Conservation (phyloP, 345 rosid genomes). For the Aegle marmelos region DNA sequence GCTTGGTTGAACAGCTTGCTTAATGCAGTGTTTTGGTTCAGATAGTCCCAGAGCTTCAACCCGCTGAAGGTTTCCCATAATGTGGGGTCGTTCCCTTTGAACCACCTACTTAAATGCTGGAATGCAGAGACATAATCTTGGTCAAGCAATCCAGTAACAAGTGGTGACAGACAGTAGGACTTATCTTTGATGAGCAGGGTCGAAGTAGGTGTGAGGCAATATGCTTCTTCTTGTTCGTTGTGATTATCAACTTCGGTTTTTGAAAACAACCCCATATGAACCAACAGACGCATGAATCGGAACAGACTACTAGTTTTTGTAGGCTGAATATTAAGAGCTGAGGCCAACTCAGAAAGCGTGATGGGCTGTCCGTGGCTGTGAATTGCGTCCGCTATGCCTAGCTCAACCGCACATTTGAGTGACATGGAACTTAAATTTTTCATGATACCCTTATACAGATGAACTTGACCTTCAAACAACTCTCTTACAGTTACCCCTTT, state of each 20-base stretch:
- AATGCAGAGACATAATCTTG: constrained; percentile 30
- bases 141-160: constrained; percentile 25
- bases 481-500: constrained; percentile 10
- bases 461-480: constrained; percentile 39
- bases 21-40: neutral
- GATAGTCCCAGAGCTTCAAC: neutral
- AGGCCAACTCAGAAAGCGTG: constrained; percentile 35
- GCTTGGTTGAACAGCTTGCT: constrained; percentile 4
- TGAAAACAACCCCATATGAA: constrained; percentile 38
- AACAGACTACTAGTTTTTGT: constrained; percentile 18
- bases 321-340: constrained; percentile 32
- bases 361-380: constrained; percentile 39
- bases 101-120: constrained; percentile 32
- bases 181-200: constrained; percentile 33
- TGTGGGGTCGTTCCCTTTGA: constrained; percentile 1
- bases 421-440: constrained; percentile 43
- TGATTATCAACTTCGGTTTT: neutral
- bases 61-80: constrained; percentile 18
- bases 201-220: constrained; percentile 35
- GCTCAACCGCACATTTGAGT: constrained; percentile 43
- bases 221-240: constrained; percentile 17
- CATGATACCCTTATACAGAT: constrained; percentile 30
- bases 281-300: constrained; percentile 44
- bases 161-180: constrained; percentile 30
- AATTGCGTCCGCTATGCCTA: constrained; percentile 42